These are phyloP conservation scores for Flaveria linearis DNA, from an alignment of 129 eudicot genomes.

Conservation along the genomic window DNA sequence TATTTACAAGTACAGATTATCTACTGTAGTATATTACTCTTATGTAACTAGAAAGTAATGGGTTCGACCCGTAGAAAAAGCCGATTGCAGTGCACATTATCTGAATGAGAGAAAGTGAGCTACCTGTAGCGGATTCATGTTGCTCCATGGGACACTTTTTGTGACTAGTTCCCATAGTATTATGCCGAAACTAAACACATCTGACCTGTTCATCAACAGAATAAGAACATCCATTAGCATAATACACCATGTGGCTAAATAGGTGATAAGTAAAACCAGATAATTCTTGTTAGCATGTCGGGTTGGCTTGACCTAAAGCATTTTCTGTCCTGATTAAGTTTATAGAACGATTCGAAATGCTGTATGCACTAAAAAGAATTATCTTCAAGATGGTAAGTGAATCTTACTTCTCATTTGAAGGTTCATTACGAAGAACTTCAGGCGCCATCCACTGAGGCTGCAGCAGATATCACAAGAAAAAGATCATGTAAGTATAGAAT, in stretches of 20 bases:
- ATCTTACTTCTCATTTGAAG: constrained; percentile 84
- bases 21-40: neutral
- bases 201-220: constrained; percentile 61
- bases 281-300: neutral
- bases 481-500: neutral
- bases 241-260: neutral
- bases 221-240: constrained; percentile 18
- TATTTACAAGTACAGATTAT: neutral
- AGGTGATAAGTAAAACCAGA: neutral
- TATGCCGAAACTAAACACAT: constrained; percentile 90
- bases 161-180: constrained; percentile 90
- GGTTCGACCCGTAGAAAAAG: neutral
- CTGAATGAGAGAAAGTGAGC: constrained; percentile 17
- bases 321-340: neutral
- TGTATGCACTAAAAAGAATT: neutral
- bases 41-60: neutral
- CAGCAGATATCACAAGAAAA: constrained; percentile 30
- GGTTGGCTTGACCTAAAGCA: neutral
- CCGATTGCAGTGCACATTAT: neutral
- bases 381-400: constrained; percentile 8
- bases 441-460: constrained; percentile 99
- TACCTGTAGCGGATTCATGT: constrained; percentile 81
- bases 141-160: constrained; percentile 68
- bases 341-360: neutral
- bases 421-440: constrained; percentile 90